Base-by-base conservation (phyloP, 345 rosid species). In the Populus simonii region DNA sequence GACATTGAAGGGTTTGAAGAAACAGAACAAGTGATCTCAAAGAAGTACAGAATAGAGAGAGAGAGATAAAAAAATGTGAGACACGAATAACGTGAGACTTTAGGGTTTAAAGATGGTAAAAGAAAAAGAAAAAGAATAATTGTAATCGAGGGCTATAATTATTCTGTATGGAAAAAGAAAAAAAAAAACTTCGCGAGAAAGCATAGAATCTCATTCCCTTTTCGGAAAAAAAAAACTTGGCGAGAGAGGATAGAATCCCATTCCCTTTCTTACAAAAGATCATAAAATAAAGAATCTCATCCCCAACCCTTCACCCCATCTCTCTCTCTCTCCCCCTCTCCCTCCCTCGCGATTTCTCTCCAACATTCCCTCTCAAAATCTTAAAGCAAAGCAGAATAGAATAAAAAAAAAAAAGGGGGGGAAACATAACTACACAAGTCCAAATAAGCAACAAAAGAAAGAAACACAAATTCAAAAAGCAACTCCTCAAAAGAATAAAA, bases 191-290 rank as follows among this genome's bases (percentile, higher is more conserved):
- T 91, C 80, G 29, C 53, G 82, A 87, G 81, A 72, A 82, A 83
- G 91, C 62, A 85, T 88, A 86, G 92, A 88, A 89, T 89, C 83
- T 31, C 73, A 81, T 86, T 81, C 81, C 83, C 87, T 87, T 79
- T 77, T 59, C 12, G 17, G 53, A 41, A 43, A 61, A 36, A 23
- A 43, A 76, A 68, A 38, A 10, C 90, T 91, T 91, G 80, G 31
- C 66, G 79, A 86, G 81, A 72, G 85, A 84, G 91, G 66, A 85
- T 88, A 86, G 94, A 88, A 89, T 91, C 86, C 33, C 71, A 83
- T 86, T 82, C 84, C 82, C 87, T 88, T 79, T 77, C 75, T 69
- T 74, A 68, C 45, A 61, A 65, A 25, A 81, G 18, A 68, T 12
- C 33, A 13, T 55, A 8, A 8, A 12, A 8, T 41, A 31, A 57